Base-by-base conservation (phyloP, 78 protist genomes). In the Cavenderia fasciculata region DNA sequence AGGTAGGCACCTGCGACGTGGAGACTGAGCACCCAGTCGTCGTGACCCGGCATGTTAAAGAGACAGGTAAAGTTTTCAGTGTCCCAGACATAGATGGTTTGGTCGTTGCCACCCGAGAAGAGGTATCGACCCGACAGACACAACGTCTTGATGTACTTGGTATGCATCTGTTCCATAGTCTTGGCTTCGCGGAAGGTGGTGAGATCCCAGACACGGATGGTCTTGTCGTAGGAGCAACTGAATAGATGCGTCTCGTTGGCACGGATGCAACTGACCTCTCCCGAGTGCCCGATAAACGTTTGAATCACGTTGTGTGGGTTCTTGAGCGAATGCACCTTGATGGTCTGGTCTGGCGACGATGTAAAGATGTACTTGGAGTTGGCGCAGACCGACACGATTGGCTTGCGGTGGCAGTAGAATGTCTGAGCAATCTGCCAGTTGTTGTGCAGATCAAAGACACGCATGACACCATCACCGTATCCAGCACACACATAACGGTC, bases 1-100 rank as follows among this genome's bases (percentile, higher is more conserved):
- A 82, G 74, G 59, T 82, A 68, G 25, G 69, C 34, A 1, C 77
- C 54, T 2, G 44, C 49, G 21, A 57, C 59, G 65, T 65, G 70
- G 0, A 82, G 25, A 43, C 69, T 66, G 33, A 82, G 90, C 1
- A 82, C 78, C 90, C 90, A 82, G 57, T 82, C 90, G 31, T 82
- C 90, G 27, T 82, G 90, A n/a, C 90, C 90, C 43, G 44, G 90
- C 90, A 82, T 82, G 10, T 49, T 52, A 59, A 69, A 82, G 23
- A 82, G 56, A 59, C 74, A 54, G 23, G 77, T 43, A 6, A 68
- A 16, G 3, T 40, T 34, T 25, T 82, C 90, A n/a, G 90, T 82
- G n/a, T 82, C 90, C 90, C 90, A 82, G 31, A 82, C 90, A 25
- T 68, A 82, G 33, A 82, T 82, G 47, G 51, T 69, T 19, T 34